Evolutionary conservation across 768 basidiomycete genomes (phyloP).

Genomic region (Suillus spraguei): DNA sequence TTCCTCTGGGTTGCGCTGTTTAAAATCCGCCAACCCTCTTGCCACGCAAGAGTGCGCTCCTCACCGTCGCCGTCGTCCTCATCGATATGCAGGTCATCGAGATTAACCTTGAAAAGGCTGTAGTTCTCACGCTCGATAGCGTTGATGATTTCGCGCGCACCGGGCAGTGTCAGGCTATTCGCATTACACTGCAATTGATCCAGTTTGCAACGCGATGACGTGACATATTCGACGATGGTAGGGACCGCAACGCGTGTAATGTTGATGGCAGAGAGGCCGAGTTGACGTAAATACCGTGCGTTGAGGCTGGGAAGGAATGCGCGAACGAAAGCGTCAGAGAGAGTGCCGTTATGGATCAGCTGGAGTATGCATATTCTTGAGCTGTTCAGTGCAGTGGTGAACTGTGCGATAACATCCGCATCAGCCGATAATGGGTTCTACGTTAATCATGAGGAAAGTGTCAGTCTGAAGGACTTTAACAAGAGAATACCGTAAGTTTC

Average conservation of each 20-base stretch:
- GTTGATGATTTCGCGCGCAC: conserved; percentile 46
- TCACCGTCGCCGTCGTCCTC: conserved; percentile 32
- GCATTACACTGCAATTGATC: conserved; percentile 55
- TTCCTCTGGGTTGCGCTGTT: conserved; percentile 46
- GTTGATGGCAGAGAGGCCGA: conserved; percentile 56
- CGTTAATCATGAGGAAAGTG: conserved; percentile 24
- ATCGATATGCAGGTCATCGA: conserved; percentile 46
- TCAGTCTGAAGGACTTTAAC: conserved; percentile 6
- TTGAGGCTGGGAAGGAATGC: conserved; percentile 52
- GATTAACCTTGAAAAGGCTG: conserved; percentile 47
- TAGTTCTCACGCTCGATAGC: conserved; percentile 50
- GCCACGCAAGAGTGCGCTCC: conserved; percentile 30
- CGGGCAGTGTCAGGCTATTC: conserved; percentile 51
- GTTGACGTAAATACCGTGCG: conserved; percentile 50
- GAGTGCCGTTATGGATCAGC: conserved; percentile 48
- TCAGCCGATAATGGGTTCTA: conserved; percentile 46
- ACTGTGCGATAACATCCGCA: conserved; percentile 35
- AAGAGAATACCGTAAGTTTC: neutral
- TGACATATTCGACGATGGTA: conserved; percentile 49
- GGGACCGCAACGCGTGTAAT: conserved; percentile 46
- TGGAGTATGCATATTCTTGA: conserved; percentile 55
- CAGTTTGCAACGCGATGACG: conserved; percentile 52
- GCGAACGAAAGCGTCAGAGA: conserved; percentile 54
- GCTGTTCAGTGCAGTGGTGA: conserved; percentile 53
- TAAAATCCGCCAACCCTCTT: conserved; percentile 36